Evolutionary conservation across 2,329 filamentous ascomycete genomes (phyloP).

Genomic region (Calonectria multiphialidica): DNA sequence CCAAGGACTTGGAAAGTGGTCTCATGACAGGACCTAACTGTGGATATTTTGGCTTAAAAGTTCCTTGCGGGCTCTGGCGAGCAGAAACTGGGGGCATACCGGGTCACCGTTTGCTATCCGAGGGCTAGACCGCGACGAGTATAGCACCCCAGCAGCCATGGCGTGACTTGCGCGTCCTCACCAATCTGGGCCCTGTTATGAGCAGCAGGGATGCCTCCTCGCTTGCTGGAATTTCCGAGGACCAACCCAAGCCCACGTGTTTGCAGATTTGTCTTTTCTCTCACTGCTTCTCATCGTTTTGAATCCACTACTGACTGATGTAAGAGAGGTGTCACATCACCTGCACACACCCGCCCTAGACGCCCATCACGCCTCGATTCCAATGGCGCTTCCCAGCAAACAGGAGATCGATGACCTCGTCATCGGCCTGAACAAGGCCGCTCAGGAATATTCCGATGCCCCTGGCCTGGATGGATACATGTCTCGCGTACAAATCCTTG

Average conservation of each 20-base stretch:
- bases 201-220: background rate
- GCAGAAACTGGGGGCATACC: slow-evolving; percentile 34
- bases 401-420: slow-evolving; percentile 37
- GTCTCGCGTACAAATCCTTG: slow-evolving; percentile 43
- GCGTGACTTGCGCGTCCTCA: background rate
- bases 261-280: background rate
- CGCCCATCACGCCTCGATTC: background rate
- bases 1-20: background rate
- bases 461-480: slow-evolving; percentile 41
- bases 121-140: slow-evolving; percentile 12
- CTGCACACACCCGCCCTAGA: background rate
- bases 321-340: background rate
- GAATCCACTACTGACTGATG: background rate
- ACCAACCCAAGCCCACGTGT: slow-evolving; percentile 6
- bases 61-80: slow-evolving; percentile 35
- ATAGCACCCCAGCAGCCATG: slow-evolving; percentile 6
- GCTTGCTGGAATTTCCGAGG: background rate
- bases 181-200: background rate
- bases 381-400: slow-evolving; percentile 34
- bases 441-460: slow-evolving; percentile 39
- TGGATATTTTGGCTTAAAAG: slow-evolving; percentile 39
- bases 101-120: slow-evolving; percentile 36
- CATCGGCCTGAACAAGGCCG: slow-evolving; percentile 28
- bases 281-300: background rate
- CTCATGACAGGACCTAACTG: slow-evolving; percentile 42